Percentiles rank a stretch among this genome's conserved stretches.
Evolutionary conservation across 2,329 filamentous ascomycete genomes (phyloP).

Genomic region (Neoarthrinium moseri): DNA sequence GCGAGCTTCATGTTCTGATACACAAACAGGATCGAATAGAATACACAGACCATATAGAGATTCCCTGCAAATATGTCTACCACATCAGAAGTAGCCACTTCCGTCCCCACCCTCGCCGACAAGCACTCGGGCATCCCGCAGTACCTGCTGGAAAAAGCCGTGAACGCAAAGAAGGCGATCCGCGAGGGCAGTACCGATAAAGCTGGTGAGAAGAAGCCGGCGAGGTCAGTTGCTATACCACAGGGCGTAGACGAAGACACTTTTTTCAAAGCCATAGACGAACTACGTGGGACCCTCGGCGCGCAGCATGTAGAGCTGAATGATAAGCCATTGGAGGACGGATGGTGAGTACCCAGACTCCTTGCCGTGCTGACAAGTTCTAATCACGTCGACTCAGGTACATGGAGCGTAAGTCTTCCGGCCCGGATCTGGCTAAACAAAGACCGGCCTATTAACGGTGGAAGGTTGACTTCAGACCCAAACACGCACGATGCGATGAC

Average conservation of each 20-base stretch:
- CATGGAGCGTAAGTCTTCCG: too few species aligned
- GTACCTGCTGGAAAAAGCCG: background rate
- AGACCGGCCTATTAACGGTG: too few species aligned
- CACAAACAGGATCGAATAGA: too few species aligned
- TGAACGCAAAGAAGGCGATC: background rate
- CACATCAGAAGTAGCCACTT: too few species aligned
- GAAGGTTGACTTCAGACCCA: too few species aligned
- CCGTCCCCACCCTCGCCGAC: background rate
- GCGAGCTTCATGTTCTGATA: too few species aligned
- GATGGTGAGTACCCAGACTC: too few species aligned
- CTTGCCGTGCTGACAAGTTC: too few species aligned
- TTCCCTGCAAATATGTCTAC: too few species aligned
- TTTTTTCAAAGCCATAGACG: background rate
- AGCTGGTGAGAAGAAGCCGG: background rate
- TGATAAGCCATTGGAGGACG: background rate
- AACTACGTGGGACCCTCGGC: background rate
- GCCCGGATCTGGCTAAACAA: too few species aligned
- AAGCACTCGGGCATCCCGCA: background rate
- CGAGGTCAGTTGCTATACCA: background rate
- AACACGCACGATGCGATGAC: conserved; percentile 42
- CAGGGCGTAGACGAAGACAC: background rate
- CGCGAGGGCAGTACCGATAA: background rate
- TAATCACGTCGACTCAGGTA: too few species aligned
- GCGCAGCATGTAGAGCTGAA: background rate
- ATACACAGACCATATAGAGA: too few species aligned